Conservation (phyloP, 179 eudicot genomes). For the Dionaea muscipula region DNA sequence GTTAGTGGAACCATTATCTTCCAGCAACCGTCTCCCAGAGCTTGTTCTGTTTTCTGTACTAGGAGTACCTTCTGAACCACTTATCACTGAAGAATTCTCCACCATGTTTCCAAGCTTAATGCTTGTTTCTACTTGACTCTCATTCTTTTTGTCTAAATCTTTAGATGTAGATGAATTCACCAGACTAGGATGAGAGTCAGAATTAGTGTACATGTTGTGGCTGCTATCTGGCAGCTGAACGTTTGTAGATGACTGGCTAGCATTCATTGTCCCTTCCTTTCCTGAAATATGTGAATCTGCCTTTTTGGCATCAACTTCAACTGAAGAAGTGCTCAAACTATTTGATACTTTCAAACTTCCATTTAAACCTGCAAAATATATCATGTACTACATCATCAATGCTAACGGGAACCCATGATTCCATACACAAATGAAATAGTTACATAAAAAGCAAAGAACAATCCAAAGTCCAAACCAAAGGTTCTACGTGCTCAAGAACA, state of each 20-base stretch:
- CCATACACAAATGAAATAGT: no score
- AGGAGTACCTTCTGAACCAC: conserved; percentile 26
- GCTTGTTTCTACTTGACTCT: conserved; percentile 15
- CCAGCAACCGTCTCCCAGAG: conserved; percentile 58
- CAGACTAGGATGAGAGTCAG: conserved; percentile 12
- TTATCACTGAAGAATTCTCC: conserved; percentile 25
- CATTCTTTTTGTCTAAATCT: conserved; percentile 17
- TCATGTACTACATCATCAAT: no score
- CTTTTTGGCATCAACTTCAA: conserved; percentile 20
- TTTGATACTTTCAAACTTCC: conserved; percentile 19
- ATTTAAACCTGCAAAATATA: conserved; percentile 41
- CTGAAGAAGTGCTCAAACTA: conserved; percentile 21
- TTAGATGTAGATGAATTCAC: conserved; percentile 12
- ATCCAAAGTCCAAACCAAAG: no score
- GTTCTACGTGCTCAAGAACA: no score
- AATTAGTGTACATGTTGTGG: conserved; percentile 8
- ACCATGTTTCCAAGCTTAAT: conserved; percentile 26
- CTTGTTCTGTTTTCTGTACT: conserved; percentile 33
- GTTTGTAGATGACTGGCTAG: conserved; percentile 22
- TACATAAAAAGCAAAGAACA: no score
- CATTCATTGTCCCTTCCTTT: conserved; percentile 19
- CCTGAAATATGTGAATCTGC: conserved; percentile 29
- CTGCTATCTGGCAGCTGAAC: conserved; percentile 9
- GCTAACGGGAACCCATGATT: no score
- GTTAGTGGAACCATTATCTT: conserved; percentile 33